Conservation (phyloP, 2,329 filamentous ascomycete species). For the Triangularia setosa region DNA sequence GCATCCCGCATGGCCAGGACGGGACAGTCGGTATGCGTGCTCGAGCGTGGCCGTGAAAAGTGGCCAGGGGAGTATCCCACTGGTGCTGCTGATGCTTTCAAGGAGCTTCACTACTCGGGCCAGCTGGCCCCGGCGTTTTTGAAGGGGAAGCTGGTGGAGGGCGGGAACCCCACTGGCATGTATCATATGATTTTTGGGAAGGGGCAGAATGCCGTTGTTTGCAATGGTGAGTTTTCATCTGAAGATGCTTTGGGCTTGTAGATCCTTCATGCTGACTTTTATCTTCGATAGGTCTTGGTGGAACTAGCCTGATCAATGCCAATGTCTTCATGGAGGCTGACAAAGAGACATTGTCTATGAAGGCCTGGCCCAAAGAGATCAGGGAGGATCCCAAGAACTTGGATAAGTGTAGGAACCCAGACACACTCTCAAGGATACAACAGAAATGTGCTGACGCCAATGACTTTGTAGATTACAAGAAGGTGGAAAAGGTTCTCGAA, state of each 20-base stretch:
- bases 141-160: slow-evolving; percentile 40
- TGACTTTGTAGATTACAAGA: slow-evolving; percentile 49
- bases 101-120: slow-evolving; percentile 55
- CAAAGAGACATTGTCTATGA: slow-evolving; percentile 47
- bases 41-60: slow-evolving; percentile 61
- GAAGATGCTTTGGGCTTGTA: background rate
- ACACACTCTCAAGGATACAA: background rate
- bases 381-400: slow-evolving; percentile 40
- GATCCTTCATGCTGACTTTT: background rate
- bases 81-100: slow-evolving; percentile 41
- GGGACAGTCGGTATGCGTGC: slow-evolving; percentile 57
- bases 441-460: background rate
- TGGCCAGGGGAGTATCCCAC: slow-evolving; percentile 65
- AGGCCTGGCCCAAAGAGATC: slow-evolving; percentile 58
- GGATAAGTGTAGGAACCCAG: slow-evolving; percentile 43
- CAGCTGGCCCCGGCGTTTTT: slow-evolving; percentile 43
- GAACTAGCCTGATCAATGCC: slow-evolving; percentile 63
- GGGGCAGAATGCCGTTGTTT: slow-evolving; percentile 60
- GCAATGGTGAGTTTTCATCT: slow-evolving; percentile 45
- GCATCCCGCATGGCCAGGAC: slow-evolving; percentile 61
- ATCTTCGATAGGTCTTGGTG: slow-evolving; percentile 50
- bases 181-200: slow-evolving; percentile 61
- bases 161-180: slow-evolving; percentile 55
- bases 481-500: slow-evolving; percentile 53
- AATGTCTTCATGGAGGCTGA: slow-evolving; percentile 64